phyloP scores from a whole-genome alignment of 306 rosid species.

The Quercus gilva region DNA sequence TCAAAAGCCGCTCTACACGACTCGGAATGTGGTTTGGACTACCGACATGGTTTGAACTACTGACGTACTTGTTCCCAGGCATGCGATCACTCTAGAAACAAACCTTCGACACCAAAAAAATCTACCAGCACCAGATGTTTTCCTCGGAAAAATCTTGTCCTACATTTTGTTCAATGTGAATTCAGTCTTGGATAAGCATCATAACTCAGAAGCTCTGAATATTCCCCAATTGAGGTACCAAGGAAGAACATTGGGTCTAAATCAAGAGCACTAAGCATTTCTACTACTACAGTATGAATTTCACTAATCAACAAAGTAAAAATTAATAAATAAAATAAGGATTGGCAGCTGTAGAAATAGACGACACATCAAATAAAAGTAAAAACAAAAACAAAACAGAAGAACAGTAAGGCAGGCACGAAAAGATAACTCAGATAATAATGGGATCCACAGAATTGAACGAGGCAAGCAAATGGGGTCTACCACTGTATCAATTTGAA shows the following conservation, averaged over 20 bases:
- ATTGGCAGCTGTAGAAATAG: not conserved
- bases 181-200: conserved; percentile 7
- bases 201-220: conserved; percentile 15
- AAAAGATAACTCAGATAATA: not conserved
- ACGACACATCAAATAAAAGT: not conserved
- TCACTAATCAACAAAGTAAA: not conserved
- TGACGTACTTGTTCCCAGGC: conserved; percentile 66
- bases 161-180: conserved; percentile 38
- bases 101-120: conserved; percentile 35
- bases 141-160: conserved; percentile 39
- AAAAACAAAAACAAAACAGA: not conserved
- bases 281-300: not conserved
- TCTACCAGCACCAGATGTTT: conserved; percentile 23
- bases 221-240: conserved; percentile 10
- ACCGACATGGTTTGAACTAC: conserved; percentile 40
- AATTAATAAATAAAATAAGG: not conserved
- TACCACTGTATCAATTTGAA: conserved; percentile 17
- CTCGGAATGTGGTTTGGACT: conserved; percentile 31
- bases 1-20: conserved; percentile 70
- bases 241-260: conserved; percentile 6
- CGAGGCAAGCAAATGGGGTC: conserved; percentile 23
- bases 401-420: not conserved
- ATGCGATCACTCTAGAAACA: conserved; percentile 61
- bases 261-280: conserved; percentile 1
- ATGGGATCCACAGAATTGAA: conserved; percentile 24